Percentiles rank a stretch among this genome's conserved stretches.
Conservation (phyloP, 2,329 filamentous ascomycete species). For the Exophiala mesophila region DNA sequence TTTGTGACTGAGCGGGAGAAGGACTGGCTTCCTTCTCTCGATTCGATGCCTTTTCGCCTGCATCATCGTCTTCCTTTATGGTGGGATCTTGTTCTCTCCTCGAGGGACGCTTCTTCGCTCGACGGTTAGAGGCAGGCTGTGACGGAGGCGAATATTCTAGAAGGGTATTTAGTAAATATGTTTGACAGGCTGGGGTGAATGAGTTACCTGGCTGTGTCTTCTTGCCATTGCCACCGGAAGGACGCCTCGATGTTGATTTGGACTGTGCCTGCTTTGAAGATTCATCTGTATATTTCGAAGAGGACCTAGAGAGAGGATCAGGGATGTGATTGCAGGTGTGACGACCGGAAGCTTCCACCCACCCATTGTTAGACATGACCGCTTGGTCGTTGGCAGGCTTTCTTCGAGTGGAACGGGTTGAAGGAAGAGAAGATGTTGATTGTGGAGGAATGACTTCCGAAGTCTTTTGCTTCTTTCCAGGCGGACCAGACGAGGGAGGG, state of each 20-base stretch:
- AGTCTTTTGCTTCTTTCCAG: constrained; percentile 65
- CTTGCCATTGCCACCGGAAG: constrained; percentile 63
- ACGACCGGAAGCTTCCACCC: no score
- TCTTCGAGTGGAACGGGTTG: constrained; percentile 15
- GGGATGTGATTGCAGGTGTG: no score
- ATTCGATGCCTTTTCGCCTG: constrained; percentile 38
- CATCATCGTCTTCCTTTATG: constrained; percentile 64
- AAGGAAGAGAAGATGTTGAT: constrained; percentile 29
- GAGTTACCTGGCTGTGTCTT: constrained; percentile 54
- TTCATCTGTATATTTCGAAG: constrained; percentile 61
- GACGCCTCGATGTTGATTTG: constrained; percentile 64
- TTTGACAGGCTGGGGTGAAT: constrained; percentile 33
- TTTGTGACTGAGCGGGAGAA: constrained; percentile 46
- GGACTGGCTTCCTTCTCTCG: constrained; percentile 44
- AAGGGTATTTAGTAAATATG: constrained; percentile 1
- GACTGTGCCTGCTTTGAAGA: constrained; percentile 51
- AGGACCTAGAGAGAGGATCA: constrained; percentile 55
- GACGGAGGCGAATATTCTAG: constrained; percentile 33
- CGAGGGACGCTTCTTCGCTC: constrained; percentile 51
- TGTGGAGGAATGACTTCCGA: constrained; percentile 46
- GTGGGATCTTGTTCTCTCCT: constrained; percentile 60
- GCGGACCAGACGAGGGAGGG: constrained; percentile 42
- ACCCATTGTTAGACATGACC: constrained; percentile 33
- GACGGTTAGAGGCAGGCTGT: constrained; percentile 35
- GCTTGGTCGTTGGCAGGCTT: constrained; percentile 15